phyloP scores from a whole-genome alignment of 164 flowering plant species.

The Vitis labrusca region DNA sequence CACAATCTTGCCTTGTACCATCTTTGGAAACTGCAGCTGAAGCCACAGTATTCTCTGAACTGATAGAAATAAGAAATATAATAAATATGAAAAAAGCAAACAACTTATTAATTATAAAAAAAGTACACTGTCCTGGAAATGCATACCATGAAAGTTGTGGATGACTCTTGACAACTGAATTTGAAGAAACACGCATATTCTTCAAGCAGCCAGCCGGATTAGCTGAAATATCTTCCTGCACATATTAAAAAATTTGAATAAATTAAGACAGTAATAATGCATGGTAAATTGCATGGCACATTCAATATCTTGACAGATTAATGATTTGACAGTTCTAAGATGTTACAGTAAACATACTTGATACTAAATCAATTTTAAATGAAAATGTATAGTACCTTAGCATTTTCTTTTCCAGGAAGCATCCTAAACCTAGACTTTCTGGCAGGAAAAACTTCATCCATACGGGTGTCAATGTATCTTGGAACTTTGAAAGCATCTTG shows the following conservation, averaged over 20 bases:
- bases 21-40: slow-evolving; percentile 32
- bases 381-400: slow-evolving; percentile 45
- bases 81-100: slow-evolving; percentile 5
- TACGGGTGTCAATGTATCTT: slow-evolving; percentile 71
- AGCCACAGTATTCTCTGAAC: slow-evolving; percentile 24
- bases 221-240: slow-evolving; percentile 41
- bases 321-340: too few species aligned
- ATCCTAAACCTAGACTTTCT: slow-evolving; percentile 60
- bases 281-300: neutral
- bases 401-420: slow-evolving; percentile 55
- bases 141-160: slow-evolving; percentile 39
- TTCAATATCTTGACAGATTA: neutral
- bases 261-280: neutral
- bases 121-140: slow-evolving; percentile 2
- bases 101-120: neutral
- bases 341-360: too few species aligned
- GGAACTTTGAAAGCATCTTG: slow-evolving; percentile 45
- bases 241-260: neutral
- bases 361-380: too few species aligned
- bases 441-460: slow-evolving; percentile 79
- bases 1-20: slow-evolving; percentile 25
- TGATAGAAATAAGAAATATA: slow-evolving; percentile 14
- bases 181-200: slow-evolving; percentile 29
- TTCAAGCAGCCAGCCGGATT: slow-evolving; percentile 27
- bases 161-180: slow-evolving; percentile 33